phyloP scores from a whole-genome alignment of 305 asterid species.

The Solanum chacoense region DNA sequence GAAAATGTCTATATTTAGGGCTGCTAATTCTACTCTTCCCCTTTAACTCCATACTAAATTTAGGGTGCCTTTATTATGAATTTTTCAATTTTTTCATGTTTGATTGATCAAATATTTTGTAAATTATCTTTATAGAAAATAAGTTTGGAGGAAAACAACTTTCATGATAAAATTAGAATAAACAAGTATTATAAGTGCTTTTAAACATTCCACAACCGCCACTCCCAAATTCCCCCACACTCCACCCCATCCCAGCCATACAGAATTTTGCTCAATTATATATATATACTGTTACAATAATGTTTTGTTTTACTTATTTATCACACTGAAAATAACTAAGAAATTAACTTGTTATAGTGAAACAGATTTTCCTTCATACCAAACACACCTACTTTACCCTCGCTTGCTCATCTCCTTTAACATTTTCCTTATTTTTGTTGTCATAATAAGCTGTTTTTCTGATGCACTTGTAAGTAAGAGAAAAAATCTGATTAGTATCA shows the following conservation, averaged over 20 bases:
- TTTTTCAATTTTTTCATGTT: too few relatives aligned
- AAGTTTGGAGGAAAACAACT: background rate
- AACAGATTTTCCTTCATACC: background rate
- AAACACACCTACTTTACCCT: background rate
- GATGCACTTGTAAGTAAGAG: background rate
- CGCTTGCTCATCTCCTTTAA: background rate
- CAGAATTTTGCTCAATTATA: background rate
- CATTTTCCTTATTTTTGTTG: background rate
- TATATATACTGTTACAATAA: background rate
- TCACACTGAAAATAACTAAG: background rate
- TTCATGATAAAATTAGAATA: too few relatives aligned
- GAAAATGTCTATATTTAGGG: background rate
- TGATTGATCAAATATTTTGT: too few relatives aligned
- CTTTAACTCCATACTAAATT: background rate
- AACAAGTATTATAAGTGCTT: background rate
- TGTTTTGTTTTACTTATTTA: background rate
- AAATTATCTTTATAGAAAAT: too few relatives aligned
- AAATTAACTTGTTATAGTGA: background rate
- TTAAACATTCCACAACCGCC: background rate
- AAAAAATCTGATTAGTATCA: background rate
- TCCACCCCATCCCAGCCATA: background rate
- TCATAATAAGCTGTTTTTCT: background rate
- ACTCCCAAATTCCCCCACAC: background rate
- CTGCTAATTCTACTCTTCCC: background rate
- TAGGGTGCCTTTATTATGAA: background rate